Base-by-base conservation (phyloP, 352 stramenopile species). In the Phytophthora capsici region DNA sequence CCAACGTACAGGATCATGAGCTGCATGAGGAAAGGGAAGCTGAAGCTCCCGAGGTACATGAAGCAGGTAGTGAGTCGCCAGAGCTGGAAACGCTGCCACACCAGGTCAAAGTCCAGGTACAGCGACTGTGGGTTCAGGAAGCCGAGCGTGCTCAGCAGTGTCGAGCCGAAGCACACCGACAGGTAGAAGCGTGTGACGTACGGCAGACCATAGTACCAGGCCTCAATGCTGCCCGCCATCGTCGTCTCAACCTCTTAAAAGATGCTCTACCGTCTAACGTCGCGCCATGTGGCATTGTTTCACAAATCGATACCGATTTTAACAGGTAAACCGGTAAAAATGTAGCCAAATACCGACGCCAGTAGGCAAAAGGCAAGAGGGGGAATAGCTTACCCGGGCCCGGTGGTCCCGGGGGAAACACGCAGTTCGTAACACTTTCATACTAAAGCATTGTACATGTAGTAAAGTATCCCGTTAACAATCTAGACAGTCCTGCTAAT, bases 1-100 rank as follows among this genome's bases (percentile, higher is more conserved):
- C n/a, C n/a, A n/a, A n/a, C 82, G 54, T 70, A 96, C 88, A 97
- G 63, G 57, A 97, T 90, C 80, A 96, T 94, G 55, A 96, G 82
- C 57, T 94, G 84, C 81, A 97, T 95, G 71, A 97, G 84, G 66
- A 97, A 96, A 32, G 84, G 78, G 59, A 97, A 96, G 64, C 84
- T 88, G 51, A 96, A 96, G 66, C 82, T 82, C 30, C 90, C 90
- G 22, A 97, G 82, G 72, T 78, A 97, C 70, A 96, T 92, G 71
- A 96, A 96, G 73, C 80, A 86, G 50, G 90, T 95, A 59, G 88
- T 79, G 64, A 97, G 73, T 23, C 90, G 86, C 90, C 90, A 97
- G 57, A 97, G 73, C 68, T 96, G 86, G 71, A 96, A 96, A 51
- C 82, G 78, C 51, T 93, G 74, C 85, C 84, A 94, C 58, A 96